Evolutionary conservation across 371 early-diverging fungal species (phyloP).

Genomic region (Mucor irregularis): DNA sequence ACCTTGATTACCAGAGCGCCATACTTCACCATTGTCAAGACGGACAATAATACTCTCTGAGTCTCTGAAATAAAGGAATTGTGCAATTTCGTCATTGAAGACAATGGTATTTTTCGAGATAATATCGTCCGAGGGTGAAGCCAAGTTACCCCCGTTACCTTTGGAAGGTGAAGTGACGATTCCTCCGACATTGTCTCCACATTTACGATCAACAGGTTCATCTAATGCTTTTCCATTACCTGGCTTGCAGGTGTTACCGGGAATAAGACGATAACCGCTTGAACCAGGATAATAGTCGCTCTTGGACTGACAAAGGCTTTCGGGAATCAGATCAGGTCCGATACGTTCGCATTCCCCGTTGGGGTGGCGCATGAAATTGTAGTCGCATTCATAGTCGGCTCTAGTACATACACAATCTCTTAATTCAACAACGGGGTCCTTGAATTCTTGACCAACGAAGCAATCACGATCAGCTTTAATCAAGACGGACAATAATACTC

Average conservation of each 20-base stretch:
- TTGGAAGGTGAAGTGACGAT: conserved; percentile 4
- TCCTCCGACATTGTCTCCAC: conserved; percentile 46
- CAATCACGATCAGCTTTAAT: conserved; percentile 78
- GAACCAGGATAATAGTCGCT: conserved; percentile 75
- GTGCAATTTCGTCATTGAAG: conserved; percentile 51
- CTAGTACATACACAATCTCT: conserved; percentile 78
- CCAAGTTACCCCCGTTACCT: neutral
- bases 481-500: conserved; percentile 54
- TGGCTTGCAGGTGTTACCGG: conserved; percentile 73
- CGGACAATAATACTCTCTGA: conserved; percentile 58
- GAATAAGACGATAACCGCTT: conserved; percentile 87
- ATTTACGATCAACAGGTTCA: conserved; percentile 62
- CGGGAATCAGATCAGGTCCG: conserved; percentile 55
- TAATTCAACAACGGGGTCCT: conserved; percentile 52
- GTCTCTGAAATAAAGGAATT: conserved; percentile 57
- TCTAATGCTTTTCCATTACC: conserved; percentile 57
- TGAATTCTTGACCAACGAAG: conserved; percentile 70
- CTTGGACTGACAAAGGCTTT: conserved; percentile 54
- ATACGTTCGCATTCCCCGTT: conserved; percentile 59
- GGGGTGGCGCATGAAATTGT: conserved; percentile 65
- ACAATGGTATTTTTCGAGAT: conserved; percentile 39
- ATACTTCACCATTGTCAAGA: conserved; percentile 59
- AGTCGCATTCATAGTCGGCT: conserved; percentile 93
- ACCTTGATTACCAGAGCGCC: conserved; percentile 68
- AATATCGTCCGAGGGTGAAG: conserved; percentile 33